Conservation (phyloP, 371 early-diverging fungal species). For the Mortierella sp. region DNA sequence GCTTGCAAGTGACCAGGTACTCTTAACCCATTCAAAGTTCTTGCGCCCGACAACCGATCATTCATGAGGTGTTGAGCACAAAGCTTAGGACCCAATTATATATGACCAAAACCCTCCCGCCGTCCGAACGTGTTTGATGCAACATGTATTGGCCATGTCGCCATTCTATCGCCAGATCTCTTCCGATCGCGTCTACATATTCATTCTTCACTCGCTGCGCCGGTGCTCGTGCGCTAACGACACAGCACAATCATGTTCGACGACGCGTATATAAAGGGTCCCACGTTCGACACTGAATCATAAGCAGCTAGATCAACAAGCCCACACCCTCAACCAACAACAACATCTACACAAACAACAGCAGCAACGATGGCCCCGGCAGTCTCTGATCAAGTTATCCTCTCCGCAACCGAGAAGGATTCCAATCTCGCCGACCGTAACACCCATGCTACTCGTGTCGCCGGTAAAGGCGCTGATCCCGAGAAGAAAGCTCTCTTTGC, state of each 20-base stretch:
- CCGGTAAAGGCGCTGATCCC: slow-evolving; percentile 65
- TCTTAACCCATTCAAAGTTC: neutral
- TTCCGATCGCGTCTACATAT: neutral
- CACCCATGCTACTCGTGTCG: slow-evolving; percentile 48
- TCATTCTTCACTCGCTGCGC: neutral
- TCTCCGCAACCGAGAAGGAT: slow-evolving; percentile 44
- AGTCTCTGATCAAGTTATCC: slow-evolving; percentile 27
- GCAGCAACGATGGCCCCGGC: slow-evolving; percentile 21
- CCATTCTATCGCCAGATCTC: slow-evolving; percentile 27
- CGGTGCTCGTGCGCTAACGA: neutral
- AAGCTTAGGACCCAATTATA: no score
- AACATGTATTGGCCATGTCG: slow-evolving; percentile 32
- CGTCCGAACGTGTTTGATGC: slow-evolving; percentile 10
- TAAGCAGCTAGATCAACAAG: neutral
- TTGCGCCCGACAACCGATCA: neutral
- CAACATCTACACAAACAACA: neutral
- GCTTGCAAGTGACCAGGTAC: neutral
- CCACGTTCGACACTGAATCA: neutral
- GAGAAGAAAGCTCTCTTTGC: slow-evolving; percentile 66
- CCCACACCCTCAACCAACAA: slow-evolving; percentile 1
- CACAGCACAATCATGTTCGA: neutral
- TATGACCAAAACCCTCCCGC: neutral
- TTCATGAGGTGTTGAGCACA: no score
- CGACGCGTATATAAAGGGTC: neutral
- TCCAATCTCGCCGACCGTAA: slow-evolving; percentile 44